These are phyloP conservation scores for Auriculariales sp. DNA, from an alignment of 768 basidiomycete species.

Conservation along the genomic window DNA sequence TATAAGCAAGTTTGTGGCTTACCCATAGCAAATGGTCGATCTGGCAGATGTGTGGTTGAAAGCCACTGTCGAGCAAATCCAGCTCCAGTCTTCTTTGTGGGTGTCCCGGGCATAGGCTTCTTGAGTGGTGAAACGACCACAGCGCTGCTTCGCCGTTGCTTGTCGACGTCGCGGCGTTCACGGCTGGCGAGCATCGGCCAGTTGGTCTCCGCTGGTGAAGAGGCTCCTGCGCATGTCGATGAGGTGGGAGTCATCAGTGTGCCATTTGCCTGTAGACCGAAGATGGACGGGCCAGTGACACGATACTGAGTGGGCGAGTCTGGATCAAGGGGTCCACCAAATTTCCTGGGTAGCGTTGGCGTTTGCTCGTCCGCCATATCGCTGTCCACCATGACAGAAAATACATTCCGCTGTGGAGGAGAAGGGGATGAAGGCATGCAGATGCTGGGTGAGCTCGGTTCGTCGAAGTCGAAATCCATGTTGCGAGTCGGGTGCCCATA, in stretches of 20 bases:
- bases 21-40: background rate
- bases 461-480: background rate
- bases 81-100: slow-evolving; percentile 45
- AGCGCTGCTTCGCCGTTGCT: slow-evolving; percentile 12
- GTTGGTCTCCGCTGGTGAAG: slow-evolving; percentile 32
- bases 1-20: background rate
- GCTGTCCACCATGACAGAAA: slow-evolving; percentile 1
- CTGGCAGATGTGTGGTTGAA: slow-evolving; percentile 10
- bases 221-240: slow-evolving; percentile 53
- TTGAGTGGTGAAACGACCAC: slow-evolving; percentile 11
- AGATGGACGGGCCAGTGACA: slow-evolving; percentile 19
- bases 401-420: slow-evolving; percentile 4
- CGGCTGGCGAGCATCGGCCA: slow-evolving; percentile 41
- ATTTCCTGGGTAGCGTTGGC: slow-evolving; percentile 16
- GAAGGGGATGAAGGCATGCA: slow-evolving; percentile 26
- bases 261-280: slow-evolving; percentile 44
- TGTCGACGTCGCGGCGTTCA: slow-evolving; percentile 16
- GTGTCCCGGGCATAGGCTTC: slow-evolving; percentile 66
- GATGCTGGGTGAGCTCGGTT: slow-evolving; percentile 53
- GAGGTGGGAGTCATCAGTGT: slow-evolving; percentile 35
- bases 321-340: background rate
- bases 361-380: slow-evolving; percentile 40
- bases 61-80: slow-evolving; percentile 9
- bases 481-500: slow-evolving; percentile 28
- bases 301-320: background rate